Evolutionary conservation across 371 early-diverging fungal species (phyloP).

Genomic region (Syncephalastrum monosporum): DNA sequence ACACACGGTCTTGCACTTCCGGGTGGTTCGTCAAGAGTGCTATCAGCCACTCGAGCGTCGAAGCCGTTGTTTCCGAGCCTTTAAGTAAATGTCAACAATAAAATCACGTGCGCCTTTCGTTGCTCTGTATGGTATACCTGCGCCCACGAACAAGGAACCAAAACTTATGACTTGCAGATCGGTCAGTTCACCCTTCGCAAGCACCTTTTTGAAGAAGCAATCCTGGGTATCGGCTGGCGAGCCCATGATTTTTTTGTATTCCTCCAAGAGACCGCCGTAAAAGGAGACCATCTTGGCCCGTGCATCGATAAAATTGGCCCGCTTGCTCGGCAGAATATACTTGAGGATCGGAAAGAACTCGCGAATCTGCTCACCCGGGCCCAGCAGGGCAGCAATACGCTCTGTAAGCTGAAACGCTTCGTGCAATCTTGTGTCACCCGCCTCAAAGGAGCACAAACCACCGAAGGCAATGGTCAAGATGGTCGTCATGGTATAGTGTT

Average conservation of each 20-base stretch:
- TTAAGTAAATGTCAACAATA: background rate
- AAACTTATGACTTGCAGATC: slow-evolving; percentile 37
- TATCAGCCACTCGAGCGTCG: slow-evolving; percentile 44
- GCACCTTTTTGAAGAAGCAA: slow-evolving; percentile 43
- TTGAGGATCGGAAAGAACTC: slow-evolving; percentile 49
- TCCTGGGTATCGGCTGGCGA: slow-evolving; percentile 13
- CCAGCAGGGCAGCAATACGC: slow-evolving; percentile 25
- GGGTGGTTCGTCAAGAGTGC: slow-evolving; percentile 42
- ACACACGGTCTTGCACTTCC: slow-evolving; percentile 42
- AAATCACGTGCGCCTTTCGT: background rate
- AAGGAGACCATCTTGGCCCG: slow-evolving; percentile 21
- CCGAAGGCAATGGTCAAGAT: slow-evolving; percentile 45
- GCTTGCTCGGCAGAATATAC: slow-evolving; percentile 18
- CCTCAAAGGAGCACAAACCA: slow-evolving; percentile 31
- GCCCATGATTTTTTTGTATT: slow-evolving; percentile 16
- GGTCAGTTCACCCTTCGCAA: slow-evolving; percentile 25
- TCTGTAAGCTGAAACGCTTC: slow-evolving; percentile 40
- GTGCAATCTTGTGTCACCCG: slow-evolving; percentile 35
- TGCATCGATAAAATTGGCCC: slow-evolving; percentile 13
- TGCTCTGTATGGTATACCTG: slow-evolving; percentile 20
- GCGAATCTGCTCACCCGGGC: slow-evolving; percentile 36
- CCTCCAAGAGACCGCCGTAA: slow-evolving; percentile 27
- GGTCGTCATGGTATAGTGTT: slow-evolving; percentile 45
- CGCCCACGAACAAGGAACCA: slow-evolving; percentile 41
- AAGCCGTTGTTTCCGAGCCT: slow-evolving; percentile 48